phyloP scores from a whole-genome alignment of 345 rosid genomes.

The Abelmoschus esculentus region DNA sequence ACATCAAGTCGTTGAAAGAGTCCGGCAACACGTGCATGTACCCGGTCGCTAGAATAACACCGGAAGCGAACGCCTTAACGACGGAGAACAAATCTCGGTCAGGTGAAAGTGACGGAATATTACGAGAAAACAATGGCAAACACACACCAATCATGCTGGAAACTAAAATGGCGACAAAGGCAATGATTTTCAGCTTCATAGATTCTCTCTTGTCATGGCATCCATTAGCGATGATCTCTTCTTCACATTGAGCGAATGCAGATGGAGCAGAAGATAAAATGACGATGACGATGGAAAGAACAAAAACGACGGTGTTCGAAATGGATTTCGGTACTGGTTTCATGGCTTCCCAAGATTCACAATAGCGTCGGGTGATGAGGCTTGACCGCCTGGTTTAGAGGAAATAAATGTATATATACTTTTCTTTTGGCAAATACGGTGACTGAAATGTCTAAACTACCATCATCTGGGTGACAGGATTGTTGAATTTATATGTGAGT shows the following conservation, averaged over 20 bases:
- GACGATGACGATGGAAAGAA: background rate
- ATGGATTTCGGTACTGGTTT: constrained; percentile 17
- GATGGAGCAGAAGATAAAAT: background rate
- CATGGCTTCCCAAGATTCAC: constrained; percentile 2
- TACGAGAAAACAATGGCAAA: constrained; percentile 30
- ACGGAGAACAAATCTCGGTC: constrained; percentile 42
- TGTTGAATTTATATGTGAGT: background rate
- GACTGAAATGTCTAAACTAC: background rate
- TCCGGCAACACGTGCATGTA: constrained; percentile 86
- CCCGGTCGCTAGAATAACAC: constrained; percentile 78
- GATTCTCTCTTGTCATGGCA: constrained; percentile 7
- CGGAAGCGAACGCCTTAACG: constrained; percentile 66
- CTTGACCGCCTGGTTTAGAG: background rate
- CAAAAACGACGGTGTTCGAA: no score
- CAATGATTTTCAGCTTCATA: constrained; percentile 10
- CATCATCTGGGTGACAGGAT: background rate
- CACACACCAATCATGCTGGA: constrained; percentile 63
- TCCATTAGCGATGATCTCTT: background rate
- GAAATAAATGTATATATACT: no score
- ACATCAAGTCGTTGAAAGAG: constrained; percentile 58
- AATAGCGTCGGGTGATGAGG: background rate
- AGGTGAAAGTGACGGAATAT: constrained; percentile 45
- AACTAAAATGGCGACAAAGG: constrained; percentile 14
- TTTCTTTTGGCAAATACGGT: no score
- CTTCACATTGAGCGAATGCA: constrained; percentile 1